Evolutionary conservation across 306 rosid genomes (phyloP).

Genomic region (Mimosa pudica): DNA sequence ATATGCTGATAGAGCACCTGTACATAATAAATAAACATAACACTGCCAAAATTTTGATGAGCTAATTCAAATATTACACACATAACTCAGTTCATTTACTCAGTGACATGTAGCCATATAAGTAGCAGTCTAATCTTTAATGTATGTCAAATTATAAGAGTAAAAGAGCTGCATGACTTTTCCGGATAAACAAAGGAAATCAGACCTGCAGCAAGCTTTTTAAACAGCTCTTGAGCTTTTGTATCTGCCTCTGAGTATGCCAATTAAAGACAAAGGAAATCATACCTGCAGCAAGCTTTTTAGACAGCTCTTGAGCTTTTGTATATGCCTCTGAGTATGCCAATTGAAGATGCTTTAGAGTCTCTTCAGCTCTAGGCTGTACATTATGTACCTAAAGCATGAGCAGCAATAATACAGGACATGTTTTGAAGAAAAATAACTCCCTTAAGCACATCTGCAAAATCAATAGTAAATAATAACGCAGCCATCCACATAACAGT

Average conservation of each 20-base stretch:
- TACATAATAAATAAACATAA: not conserved
- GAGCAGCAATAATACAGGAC: too few relatives aligned
- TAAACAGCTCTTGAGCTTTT: constrained; percentile 73
- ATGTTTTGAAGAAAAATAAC: too few relatives aligned
- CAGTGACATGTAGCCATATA: constrained; percentile 17
- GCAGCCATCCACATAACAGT: too few relatives aligned
- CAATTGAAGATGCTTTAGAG: too few relatives aligned
- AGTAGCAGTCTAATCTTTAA: constrained; percentile 18
- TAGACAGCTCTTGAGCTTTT: constrained; percentile 74
- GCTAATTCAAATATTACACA: not conserved
- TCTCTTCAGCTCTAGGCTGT: too few relatives aligned
- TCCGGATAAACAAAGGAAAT: constrained; percentile 30
- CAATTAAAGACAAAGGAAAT: constrained; percentile 50
- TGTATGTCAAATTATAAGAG: constrained; percentile 15
- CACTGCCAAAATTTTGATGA: not conserved
- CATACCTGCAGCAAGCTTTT: constrained; percentile 82
- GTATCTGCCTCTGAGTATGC: constrained; percentile 77
- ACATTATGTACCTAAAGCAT: too few relatives aligned
- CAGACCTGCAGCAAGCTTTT: constrained; percentile 82
- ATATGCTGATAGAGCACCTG: not conserved
- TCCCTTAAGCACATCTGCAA: too few relatives aligned
- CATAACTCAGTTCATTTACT: not conserved
- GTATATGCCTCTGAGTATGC: constrained; percentile 82
- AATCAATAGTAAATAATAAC: too few relatives aligned
- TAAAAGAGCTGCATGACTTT: constrained; percentile 20